These are phyloP conservation scores for Pseudocercospora eumusae DNA, from an alignment of 2,329 filamentous ascomycete species.

Conservation along the genomic window DNA sequence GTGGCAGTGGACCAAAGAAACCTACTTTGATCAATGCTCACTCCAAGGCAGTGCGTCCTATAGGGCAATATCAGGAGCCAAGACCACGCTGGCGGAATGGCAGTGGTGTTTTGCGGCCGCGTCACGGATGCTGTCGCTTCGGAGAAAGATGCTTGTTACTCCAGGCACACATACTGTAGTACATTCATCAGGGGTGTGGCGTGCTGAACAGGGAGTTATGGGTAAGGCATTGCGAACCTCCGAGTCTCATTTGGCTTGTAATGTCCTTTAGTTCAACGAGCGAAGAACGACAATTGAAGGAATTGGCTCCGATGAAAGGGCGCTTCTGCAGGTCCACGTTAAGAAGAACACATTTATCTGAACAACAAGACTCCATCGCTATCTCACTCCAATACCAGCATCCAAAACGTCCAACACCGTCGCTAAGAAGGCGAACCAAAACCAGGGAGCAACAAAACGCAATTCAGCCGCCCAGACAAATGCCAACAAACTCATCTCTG, in stretches of 20 bases:
- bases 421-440: conserved; percentile 8
- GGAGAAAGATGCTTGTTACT: neutral
- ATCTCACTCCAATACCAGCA: neutral
- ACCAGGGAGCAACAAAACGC: neutral
- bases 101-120: neutral
- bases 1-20: neutral
- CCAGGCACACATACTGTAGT: neutral
- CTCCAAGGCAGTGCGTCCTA: neutral
- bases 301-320: neutral
- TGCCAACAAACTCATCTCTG: conserved; percentile 66
- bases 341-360: neutral
- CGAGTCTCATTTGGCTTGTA: neutral
- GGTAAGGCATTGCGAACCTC: neutral
- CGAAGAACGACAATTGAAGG: neutral
- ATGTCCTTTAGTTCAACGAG: neutral
- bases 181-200: neutral
- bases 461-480: conserved; percentile 54
- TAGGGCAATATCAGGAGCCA: neutral
- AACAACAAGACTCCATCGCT: conserved; percentile 10
- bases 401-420: conserved; percentile 12
- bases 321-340: neutral
- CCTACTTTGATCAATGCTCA: neutral
- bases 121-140: neutral
- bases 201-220: neutral
- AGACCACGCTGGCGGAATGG: neutral